These are phyloP conservation scores for Daldinia bambusicola DNA, from an alignment of 495 filamentous ascomycete species.

Conservation along the genomic window DNA sequence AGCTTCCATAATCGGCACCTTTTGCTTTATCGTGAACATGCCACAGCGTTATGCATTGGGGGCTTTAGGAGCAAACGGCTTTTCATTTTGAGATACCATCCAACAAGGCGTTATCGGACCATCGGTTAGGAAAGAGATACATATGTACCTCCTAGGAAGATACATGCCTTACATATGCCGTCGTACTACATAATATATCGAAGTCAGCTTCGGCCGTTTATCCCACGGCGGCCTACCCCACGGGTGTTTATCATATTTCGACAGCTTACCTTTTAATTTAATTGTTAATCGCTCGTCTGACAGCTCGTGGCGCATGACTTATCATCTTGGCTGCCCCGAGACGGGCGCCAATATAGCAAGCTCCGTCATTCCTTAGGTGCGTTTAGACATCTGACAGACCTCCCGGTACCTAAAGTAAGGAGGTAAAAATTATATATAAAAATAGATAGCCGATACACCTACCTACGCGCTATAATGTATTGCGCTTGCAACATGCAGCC, in stretches of 20 bases:
- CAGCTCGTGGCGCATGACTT: neutral
- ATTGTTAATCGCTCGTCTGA: neutral
- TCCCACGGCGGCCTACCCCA: neutral
- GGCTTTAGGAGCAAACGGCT: slow-evolving; percentile 24
- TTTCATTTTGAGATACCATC: slow-evolving; percentile 24
- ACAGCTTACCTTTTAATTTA: neutral
- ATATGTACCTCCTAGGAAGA: too few species aligned
- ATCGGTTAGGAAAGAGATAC: neutral
- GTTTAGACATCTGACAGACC: too few species aligned
- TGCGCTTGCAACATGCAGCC: neutral
- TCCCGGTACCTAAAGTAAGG: neutral
- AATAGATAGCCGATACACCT: neutral
- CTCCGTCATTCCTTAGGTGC: too few species aligned
- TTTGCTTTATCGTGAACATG: slow-evolving; percentile 10
- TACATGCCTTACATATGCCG: neutral
- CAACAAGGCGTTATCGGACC: slow-evolving; percentile 4
- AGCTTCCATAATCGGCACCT: slow-evolving; percentile 23
- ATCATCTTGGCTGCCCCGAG: neutral
- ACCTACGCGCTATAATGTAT: neutral
- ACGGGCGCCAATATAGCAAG: neutral
- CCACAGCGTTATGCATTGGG: slow-evolving; percentile 18
- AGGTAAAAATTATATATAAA: neutral
- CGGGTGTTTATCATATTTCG: neutral
- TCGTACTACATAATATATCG: slow-evolving; percentile 3
- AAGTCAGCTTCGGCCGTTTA: neutral